A percentile compares a stretch with the other conserved stretches of the same genome.
phyloP scores from a whole-genome alignment of 192 early-diverging fungal genomes.

The Podila verticillata region DNA sequence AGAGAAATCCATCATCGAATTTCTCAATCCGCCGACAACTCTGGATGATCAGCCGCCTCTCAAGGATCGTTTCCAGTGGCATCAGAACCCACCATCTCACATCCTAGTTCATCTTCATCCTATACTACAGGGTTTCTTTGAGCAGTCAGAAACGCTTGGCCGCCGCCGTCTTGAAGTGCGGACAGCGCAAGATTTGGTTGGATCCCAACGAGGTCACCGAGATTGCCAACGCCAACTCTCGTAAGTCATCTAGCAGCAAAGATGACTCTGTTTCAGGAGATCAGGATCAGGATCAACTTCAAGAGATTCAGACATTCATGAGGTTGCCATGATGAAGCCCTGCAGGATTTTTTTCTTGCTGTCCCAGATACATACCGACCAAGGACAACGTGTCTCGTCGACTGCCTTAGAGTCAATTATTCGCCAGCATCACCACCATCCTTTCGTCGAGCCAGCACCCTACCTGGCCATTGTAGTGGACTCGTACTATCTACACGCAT shows the following conservation, averaged over 20 bases:
- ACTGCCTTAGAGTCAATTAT: no score
- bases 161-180: constrained; percentile 96
- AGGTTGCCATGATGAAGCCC: no score
- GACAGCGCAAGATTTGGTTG: constrained; percentile 98
- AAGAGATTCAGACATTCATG: no score
- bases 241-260: constrained; percentile 64
- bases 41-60: background rate
- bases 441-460: no score
- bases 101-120: background rate
- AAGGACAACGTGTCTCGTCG: no score
- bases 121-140: constrained; percentile 72
- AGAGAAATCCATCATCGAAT: constrained; percentile 3
- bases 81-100: background rate
- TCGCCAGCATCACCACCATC: no score
- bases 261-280: no score
- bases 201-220: constrained; percentile 96
- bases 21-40: background rate
- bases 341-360: no score
- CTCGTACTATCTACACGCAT: no score
- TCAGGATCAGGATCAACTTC: no score
- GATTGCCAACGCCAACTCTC: constrained; percentile 97
- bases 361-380: no score
- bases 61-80: background rate
- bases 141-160: constrained; percentile 95
- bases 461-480: no score